Evolutionary conservation across 1,139 yeast species (phyloP), one percentile per base, ranked within the genome.

Genomic region (Yarrowia galli): DNA sequence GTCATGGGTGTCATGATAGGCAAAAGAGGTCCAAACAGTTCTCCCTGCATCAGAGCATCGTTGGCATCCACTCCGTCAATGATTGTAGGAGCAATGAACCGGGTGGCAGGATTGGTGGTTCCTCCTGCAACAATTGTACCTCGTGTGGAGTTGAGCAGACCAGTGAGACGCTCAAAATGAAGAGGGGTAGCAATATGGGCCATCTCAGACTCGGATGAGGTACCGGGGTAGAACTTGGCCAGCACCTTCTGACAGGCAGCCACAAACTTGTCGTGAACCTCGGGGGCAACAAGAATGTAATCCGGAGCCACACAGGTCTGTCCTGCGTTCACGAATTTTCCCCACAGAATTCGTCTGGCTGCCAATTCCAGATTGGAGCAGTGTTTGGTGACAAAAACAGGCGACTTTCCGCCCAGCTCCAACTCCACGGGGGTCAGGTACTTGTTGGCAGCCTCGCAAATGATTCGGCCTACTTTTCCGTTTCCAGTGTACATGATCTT

Each of bases 401-500:
- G 98, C 3, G 95, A 89, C 76, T 92, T 92, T n/a, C 98, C 98
- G 66, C 98, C 98, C 64, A 95, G 82, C 79, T 93, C 98, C 70
- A 95, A 82, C 35, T 90, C 79, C 23, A 84, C 84, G 0, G 98
- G 98, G 0, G 97, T 91, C 73, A 93, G 82, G 46, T 86, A 84
- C 78, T 91, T 88, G 9, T 96, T 97, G 0, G 98, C 98, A 65
- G 90, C 90, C 70, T 83, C 81, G 38, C 96, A 90, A 61, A 93
- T 86, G 69, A 91, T 85, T 53, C 84, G 86, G 58, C 97, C 98
- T 28, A 92, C 97, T 18, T 76, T 75, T 25, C 86, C 84, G 67
- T 90, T 88, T 38, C 98, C 98, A 12, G 98, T 93, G 77, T 90
- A 91, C 79, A 93, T 83, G 71, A 93, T 92, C 78, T 90, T 88